Evolutionary conservation across 108 stramenopile genomes (phyloP).

Genomic region (Cyclotella choctawhatcheeana): DNA sequence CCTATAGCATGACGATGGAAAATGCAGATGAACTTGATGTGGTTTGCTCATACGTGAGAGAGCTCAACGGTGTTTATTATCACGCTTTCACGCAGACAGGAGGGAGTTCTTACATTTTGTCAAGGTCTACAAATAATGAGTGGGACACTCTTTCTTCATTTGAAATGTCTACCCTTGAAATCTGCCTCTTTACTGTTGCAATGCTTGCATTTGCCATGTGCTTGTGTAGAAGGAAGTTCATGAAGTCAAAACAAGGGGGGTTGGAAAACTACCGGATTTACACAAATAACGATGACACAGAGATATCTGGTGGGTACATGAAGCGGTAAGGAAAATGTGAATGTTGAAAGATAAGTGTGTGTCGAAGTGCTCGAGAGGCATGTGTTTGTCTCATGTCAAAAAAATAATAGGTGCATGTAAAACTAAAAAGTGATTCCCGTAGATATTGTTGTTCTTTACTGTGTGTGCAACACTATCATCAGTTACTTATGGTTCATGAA

Average conservation of each 20-base stretch:
- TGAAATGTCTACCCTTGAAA: background rate
- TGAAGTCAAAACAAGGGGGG: background rate
- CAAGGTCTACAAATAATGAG: background rate
- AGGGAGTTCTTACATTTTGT: constrained; percentile 10
- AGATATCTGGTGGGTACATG: background rate
- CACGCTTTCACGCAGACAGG: constrained; percentile 28
- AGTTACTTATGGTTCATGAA: no score
- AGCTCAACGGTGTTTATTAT: constrained; percentile 17
- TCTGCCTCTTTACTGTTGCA: background rate
- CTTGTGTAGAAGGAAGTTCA: background rate
- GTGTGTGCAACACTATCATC: background rate
- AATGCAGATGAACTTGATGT: constrained; percentile 27
- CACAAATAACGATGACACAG: background rate
- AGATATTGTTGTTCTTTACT: no score
- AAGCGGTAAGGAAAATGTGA: no score
- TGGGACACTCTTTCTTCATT: constrained; percentile 12
- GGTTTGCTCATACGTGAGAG: constrained; percentile 38
- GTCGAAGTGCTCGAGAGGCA: no score
- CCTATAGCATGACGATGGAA: constrained; percentile 22
- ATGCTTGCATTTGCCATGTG: background rate
- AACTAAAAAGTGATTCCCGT: no score
- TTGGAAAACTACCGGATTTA: background rate
- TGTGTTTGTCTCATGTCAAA: no score
- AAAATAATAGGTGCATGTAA: no score
- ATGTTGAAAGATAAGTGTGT: no score